These are phyloP conservation scores for Fusarium coffeatum DNA, from an alignment of 2,329 filamentous ascomycete species.

Conservation along the genomic window DNA sequence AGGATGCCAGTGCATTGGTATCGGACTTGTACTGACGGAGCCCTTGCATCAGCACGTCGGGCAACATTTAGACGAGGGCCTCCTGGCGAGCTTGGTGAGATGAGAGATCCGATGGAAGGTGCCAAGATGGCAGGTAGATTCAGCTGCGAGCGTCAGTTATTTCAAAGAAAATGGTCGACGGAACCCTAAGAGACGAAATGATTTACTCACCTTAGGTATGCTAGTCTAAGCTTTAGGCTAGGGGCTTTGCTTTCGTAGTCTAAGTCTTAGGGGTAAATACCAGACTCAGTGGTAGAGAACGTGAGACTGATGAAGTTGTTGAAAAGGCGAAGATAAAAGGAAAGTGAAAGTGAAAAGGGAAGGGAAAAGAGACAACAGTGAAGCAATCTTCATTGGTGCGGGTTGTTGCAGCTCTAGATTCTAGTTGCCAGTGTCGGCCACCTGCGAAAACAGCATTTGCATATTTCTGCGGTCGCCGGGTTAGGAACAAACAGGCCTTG, in stretches of 20 bases:
- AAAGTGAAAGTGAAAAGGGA: neutral
- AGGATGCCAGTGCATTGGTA: neutral
- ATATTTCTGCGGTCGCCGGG: neutral
- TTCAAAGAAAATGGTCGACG: no score
- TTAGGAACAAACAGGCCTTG: neutral
- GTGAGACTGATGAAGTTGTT: neutral
- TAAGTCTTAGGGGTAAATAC: neutral
- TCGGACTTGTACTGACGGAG: neutral
- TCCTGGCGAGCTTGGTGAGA: no score
- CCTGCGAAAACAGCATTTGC: neutral
- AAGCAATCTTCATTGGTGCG: neutral
- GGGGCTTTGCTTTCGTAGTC: neutral
- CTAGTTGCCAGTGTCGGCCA: neutral
- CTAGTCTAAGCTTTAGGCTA: neutral
- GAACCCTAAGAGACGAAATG: neutral
- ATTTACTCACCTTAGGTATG: neutral
- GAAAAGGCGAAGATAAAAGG: neutral
- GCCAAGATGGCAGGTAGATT: no score
- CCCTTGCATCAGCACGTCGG: neutral
- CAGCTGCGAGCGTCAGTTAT: no score
- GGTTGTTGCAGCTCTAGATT: neutral
- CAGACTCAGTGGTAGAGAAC: neutral
- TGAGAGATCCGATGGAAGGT: no score
- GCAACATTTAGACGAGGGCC: no score
- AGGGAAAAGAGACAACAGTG: no score